A percentile compares a stretch with the other conserved stretches of the same genome.
Evolutionary conservation across 345 rosid genomes (phyloP).

Genomic region (Aethionema arabicum): DNA sequence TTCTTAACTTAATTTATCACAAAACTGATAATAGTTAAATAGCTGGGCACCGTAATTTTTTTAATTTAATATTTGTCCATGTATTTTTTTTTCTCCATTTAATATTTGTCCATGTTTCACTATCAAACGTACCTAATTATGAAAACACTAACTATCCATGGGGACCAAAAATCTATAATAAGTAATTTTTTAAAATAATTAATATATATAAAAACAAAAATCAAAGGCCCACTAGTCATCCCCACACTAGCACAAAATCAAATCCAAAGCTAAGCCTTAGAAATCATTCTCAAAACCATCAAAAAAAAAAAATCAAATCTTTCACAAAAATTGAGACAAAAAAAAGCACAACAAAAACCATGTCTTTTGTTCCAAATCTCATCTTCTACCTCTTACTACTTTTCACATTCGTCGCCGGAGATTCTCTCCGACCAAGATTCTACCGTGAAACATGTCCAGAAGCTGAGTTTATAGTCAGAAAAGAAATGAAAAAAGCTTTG

Average conservation of each 20-base stretch:
- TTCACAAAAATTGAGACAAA: not conserved
- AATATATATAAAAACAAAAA: too few species aligned
- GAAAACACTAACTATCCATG: too few species aligned
- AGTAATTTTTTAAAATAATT: too few species aligned
- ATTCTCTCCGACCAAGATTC: slow-evolving; percentile 55
- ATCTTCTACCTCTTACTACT: slow-evolving; percentile 28
- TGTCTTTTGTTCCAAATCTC: slow-evolving; percentile 30
- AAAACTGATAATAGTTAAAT: too few species aligned
- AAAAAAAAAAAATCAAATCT: slow-evolving; percentile 26
- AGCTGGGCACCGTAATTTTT: too few species aligned
- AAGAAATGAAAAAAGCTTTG: slow-evolving; percentile 57
- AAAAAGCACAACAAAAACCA: not conserved
- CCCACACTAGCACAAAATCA: slow-evolving; percentile 27
- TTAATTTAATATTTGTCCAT: too few species aligned
- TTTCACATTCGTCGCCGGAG: slow-evolving; percentile 23
- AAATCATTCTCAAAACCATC: slow-evolving; percentile 25
- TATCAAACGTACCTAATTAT: too few species aligned
- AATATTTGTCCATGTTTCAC: too few species aligned
- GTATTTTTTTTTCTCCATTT: too few species aligned
- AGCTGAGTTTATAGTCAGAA: slow-evolving; percentile 67
- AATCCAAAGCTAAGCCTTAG: slow-evolving; percentile 1
- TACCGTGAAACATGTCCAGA: slow-evolving; percentile 73
- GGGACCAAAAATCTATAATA: too few species aligned
- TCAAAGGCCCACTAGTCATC: slow-evolving; percentile 12
- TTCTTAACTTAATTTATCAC: too few species aligned